phyloP scores from a whole-genome alignment of 495 filamentous ascomycete species.

The Lentithecium fluviatile region DNA sequence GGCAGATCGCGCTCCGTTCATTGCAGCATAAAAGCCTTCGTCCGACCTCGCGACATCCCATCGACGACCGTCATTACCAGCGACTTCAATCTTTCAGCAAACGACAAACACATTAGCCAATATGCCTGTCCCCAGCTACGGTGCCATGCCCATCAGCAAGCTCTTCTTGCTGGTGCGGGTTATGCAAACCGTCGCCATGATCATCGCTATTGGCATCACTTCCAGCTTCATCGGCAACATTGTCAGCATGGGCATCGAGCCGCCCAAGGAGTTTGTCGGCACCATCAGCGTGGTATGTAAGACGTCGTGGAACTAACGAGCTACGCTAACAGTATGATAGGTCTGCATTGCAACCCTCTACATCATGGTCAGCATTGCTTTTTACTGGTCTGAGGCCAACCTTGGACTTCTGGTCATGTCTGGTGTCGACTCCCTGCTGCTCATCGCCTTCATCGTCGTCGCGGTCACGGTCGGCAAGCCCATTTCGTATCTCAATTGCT shows the following conservation, averaged over 20 bases:
- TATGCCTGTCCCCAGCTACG: conserved; percentile 58
- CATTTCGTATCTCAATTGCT: conserved; percentile 74
- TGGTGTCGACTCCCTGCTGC: conserved; percentile 62
- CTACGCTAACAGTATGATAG: conserved; percentile 46
- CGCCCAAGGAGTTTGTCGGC: conserved; percentile 72
- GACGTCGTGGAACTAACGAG: not conserved
- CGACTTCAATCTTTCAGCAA: conserved; percentile 5
- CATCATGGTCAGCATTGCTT: conserved; percentile 68
- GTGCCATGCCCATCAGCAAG: conserved; percentile 65
- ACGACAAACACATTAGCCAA: conserved; percentile 20
- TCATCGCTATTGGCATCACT: conserved; percentile 76
- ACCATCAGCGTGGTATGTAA: conserved; percentile 74
- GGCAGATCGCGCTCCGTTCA: conserved; percentile 36
- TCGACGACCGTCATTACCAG: conserved; percentile 18
- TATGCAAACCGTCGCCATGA: conserved; percentile 68
- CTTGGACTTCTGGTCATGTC: conserved; percentile 69
- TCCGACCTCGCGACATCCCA: conserved; percentile 21
- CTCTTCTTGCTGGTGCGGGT: conserved; percentile 72
- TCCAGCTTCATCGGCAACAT: conserved; percentile 82
- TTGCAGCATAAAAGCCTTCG: conserved; percentile 23
- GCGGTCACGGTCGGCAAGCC: conserved; percentile 76
- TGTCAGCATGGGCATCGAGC: conserved; percentile 58
- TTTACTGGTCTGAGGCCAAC: conserved; percentile 68
- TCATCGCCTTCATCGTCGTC: conserved; percentile 70
- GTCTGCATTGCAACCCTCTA: conserved; percentile 76